phyloP scores from a whole-genome alignment of 23 red algal genomes.

The Gracilaria vermiculophylla region DNA sequence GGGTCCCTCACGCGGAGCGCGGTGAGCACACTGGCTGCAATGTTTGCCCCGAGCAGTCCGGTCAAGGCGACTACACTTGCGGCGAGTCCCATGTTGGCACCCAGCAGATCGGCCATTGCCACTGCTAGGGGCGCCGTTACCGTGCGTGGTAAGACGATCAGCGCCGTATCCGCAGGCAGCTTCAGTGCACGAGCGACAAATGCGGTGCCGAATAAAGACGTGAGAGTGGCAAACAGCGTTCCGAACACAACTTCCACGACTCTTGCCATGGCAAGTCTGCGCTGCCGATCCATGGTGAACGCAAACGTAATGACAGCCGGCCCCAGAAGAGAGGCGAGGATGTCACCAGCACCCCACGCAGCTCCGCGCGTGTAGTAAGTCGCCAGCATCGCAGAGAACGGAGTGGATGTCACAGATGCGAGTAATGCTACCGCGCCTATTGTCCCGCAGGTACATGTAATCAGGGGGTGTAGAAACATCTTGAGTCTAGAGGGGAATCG shows the following conservation, averaged over 20 bases:
- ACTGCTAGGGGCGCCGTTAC: constrained; percentile 97
- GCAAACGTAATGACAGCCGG: constrained; percentile 97
- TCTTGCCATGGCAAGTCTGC: constrained; percentile 43
- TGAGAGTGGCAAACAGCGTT: constrained; percentile 54
- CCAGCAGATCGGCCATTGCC: constrained; percentile 74
- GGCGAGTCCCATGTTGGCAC: constrained; percentile 66
- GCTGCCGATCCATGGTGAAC: constrained; percentile 88
- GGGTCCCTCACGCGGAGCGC: constrained; percentile 54
- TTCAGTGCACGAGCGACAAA: constrained; percentile 64
- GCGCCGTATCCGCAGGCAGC: constrained; percentile 35
- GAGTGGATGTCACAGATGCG: constrained; percentile 30
- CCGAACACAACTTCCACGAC: constrained; percentile 66
- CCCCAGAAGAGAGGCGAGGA: constrained; percentile 77
- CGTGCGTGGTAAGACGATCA: constrained; percentile 80
- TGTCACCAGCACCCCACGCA: constrained; percentile 77
- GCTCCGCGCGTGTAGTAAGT: constrained; percentile 48
- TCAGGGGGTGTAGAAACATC: constrained; percentile 79
- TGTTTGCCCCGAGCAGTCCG: constrained; percentile 90
- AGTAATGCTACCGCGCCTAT: constrained; percentile 63
- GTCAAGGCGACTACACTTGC: constrained; percentile 89
- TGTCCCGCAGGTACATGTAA: constrained; percentile 76
- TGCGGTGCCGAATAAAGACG: constrained; percentile 85
- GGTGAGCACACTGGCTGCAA: constrained; percentile 36
- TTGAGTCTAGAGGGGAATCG: constrained; percentile 60
- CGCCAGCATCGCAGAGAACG: constrained; percentile 1